phyloP scores from a whole-genome alignment of 108 stramenopile species.

The Discostella stelligeroides region DNA sequence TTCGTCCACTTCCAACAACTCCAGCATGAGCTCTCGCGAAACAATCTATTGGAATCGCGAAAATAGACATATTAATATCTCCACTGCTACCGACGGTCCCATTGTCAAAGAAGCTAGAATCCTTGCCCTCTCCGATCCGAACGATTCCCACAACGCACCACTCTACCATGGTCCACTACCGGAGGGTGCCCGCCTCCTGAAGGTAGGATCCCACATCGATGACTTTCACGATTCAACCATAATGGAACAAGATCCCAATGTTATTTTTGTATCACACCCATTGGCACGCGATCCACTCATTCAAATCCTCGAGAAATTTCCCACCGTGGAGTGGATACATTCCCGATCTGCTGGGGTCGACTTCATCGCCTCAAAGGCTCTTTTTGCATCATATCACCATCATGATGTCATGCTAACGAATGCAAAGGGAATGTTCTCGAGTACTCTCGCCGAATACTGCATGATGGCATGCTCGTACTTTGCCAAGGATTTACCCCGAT shows the following conservation, averaged over 20 bases:
- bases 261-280: conserved; percentile 75
- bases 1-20: background rate
- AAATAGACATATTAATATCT: background rate
- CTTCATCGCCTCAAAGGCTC: conserved; percentile 54
- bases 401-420: conserved; percentile 83
- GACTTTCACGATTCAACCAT: conserved; percentile 60
- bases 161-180: conserved; percentile 64
- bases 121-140: conserved; percentile 56
- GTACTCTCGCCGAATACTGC: conserved; percentile 89
- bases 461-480: conserved; percentile 90
- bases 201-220: conserved; percentile 55
- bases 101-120: conserved; percentile 64
- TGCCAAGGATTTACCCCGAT: conserved; percentile 90
- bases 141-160: conserved; percentile 63
- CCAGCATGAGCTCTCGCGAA: too few relatives aligned
- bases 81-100: conserved; percentile 22
- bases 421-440: conserved; percentile 87
- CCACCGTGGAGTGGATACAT: conserved; percentile 82
- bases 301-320: conserved; percentile 52
- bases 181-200: conserved; percentile 58
- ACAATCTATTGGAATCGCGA: conserved; percentile 65
- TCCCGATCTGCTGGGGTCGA: conserved; percentile 85
- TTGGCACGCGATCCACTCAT: conserved; percentile 58
- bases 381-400: conserved; percentile 43
- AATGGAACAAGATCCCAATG: conserved; percentile 59